Evolutionary conservation across 129 eudicot species (phyloP), one percentile per base, ranked within the genome.

Genomic region (Ambrosia trifida): DNA sequence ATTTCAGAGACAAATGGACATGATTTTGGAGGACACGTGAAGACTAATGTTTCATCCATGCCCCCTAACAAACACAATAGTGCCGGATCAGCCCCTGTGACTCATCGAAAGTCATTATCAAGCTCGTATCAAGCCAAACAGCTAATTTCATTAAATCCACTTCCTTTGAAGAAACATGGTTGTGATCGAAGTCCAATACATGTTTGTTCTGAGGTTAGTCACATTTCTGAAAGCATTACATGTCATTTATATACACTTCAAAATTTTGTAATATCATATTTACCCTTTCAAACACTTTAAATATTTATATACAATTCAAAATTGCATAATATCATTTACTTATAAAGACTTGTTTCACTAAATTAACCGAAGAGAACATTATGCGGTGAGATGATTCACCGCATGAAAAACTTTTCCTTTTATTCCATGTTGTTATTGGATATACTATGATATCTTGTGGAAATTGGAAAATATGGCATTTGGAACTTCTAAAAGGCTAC

Each of bases 91-190:
- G 83, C 76, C 77, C 88, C 91, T 33, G 89, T 62, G 45, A 66
- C 85, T 38, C 83, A 88, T 60, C 84, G 96, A 43, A 93, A 89
- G 81, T 80, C 96, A 20, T 44, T 78, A 32, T 78, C 96, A 10
- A 82, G 81, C 71, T 69, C 95, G 3, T 80, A 72, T 77, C 98
- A 86, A 68, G 88, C 95, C 10, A 93, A 93, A 77, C 98, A 87
- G 79, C 78, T 93, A 19, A 82, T 93, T 51, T 85, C 98, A 3
- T 83, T 93, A 68, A 93, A 93, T 83, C 95, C 96, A 0, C 86
- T 89, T 74, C 98, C 98, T 68, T 72, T 93, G 73, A 93, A 93
- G 89, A 93, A 93, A 65, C 98, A 93, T 60, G 98, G 96, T 73
- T 93, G 98, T 43, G 91, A 82, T 54, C 85, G 98, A 80, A 85